Base-by-base conservation (phyloP, 1,139 yeast species). In the Pichia cactophila region DNA sequence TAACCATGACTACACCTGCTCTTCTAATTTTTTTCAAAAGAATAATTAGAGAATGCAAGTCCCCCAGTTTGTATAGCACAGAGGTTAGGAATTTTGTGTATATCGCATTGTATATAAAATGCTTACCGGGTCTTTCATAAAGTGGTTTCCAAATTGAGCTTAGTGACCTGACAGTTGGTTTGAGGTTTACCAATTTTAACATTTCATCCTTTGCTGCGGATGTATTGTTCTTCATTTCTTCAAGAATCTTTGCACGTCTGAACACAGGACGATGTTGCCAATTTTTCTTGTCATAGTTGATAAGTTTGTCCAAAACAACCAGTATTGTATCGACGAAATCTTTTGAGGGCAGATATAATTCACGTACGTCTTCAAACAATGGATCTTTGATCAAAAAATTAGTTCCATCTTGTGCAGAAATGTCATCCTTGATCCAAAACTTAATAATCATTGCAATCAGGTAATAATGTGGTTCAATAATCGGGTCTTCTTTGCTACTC, bases 141-240 rank as follows among this genome's bases (percentile, higher is more conserved):
- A 89, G 96, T 0, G 97, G 95, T 59, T 88, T 88, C 98, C 98
- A 92, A 49, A 92, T 86, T 61, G 79, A 86, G 0, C 90, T 80
- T 42, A 94, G 73, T 8, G 83, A 78, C 59, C 90, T 87, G 49
- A 81, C 79, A 4, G 80, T 77, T 9, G 88, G 73, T 56, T 83
- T 86, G 46, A 87, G 65, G 4, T 86, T 75, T 48, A 90, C 77
- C 31, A 87, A 70, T 1, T 72, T 63, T 2, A 77, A 69, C 78
- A 92, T 78, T 55, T 83, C 87, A 14, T 76, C 77, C 47, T 74
- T 70, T 0, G 97, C 95, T 1, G 68, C 72, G 1, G 67, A 66
- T 8, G 69, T 59, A 49, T 86, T 80, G 1, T 70, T 64, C 41
- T 79, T 73, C 11, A 80, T 83, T 2, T 81, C 79, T 49, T 70